Percentiles rank a stretch among this genome's conserved stretches.
phyloP scores from a whole-genome alignment of 164 flowering plant species.

The Vitis rotundifolia region DNA sequence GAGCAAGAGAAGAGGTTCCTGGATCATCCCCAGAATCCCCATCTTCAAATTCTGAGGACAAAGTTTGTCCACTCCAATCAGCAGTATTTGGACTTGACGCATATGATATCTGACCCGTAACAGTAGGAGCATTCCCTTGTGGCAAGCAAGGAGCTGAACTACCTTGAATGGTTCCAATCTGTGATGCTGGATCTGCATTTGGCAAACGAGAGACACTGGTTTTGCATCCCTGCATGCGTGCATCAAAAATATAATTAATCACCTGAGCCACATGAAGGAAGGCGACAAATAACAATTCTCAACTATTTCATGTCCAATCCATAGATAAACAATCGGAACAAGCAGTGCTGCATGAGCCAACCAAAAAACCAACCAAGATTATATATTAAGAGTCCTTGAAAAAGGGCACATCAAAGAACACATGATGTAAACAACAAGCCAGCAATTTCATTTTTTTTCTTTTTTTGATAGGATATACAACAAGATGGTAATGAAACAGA shows the following conservation, averaged over 20 bases:
- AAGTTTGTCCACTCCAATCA: slow-evolving; percentile 39
- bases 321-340: too few relatives aligned
- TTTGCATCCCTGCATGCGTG: slow-evolving; percentile 46
- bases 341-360: too few relatives aligned
- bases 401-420: too few relatives aligned
- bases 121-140: slow-evolving; percentile 31
- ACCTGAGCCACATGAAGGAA: neutral
- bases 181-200: slow-evolving; percentile 33
- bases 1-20: slow-evolving; percentile 28
- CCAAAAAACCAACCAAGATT: too few relatives aligned
- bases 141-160: slow-evolving; percentile 25
- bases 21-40: slow-evolving; percentile 41
- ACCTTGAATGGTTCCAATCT: slow-evolving; percentile 27
- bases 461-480: too few relatives aligned
- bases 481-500: too few relatives aligned
- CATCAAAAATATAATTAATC: neutral
- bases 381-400: too few relatives aligned
- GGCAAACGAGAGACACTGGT: slow-evolving; percentile 34
- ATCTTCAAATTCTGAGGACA: slow-evolving; percentile 47
- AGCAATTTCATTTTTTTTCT: too few relatives aligned
- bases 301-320: neutral
- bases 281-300: neutral
- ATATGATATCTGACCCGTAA: slow-evolving; percentile 38
- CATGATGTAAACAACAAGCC: too few relatives aligned
- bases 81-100: slow-evolving; percentile 46